Base-by-base conservation (phyloP, 768 basidiomycete genomes). In the Naganishia friedmannii region DNA sequence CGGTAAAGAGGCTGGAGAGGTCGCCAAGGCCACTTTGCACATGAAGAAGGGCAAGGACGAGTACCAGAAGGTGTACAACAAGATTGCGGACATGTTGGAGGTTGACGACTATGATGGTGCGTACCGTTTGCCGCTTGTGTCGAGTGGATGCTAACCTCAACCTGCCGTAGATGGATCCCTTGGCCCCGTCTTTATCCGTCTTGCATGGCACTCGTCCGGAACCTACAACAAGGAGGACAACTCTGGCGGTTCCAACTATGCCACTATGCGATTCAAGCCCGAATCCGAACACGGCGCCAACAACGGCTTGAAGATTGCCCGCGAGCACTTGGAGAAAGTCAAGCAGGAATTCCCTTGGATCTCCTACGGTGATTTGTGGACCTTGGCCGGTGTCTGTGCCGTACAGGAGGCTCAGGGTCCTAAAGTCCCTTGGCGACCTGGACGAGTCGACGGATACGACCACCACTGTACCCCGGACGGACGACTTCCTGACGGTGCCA, bases 41-140 rank as follows among this genome's bases (percentile, higher is more conserved):
- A 88, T 92, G 79, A 85, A 86, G 15, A 90, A 90, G 26, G 85
- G 87, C 46, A 87, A 89, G 83, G 88, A 88, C 65, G 94, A 96
- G 77, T 96, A 94, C 79, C 90, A 92, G 81, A 93, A 95, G 89
- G 92, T 98, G 19, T 98, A 99, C 85, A 92, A 95, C 83, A 86
- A 83, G 70, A 87, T 99, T 78, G 90, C 91, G 13, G 88, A 90
- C 26, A 74, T 86, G 46, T 79, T 94, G 32, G 91, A 93, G 68
- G 70, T 75, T 39, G 88, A 86, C 66, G 86, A 87, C 34, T 96
- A 97, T 82, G 95, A 98, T 79, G 94, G 93, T 91, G 78, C 60
- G 84, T 81, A 5, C 4, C 34, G 46, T 17, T 26, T 53, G 28
- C 56, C 56, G 39, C 21, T 8, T 32, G 31, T 53, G 8, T 19